phyloP scores from a whole-genome alignment of 495 filamentous ascomycete species.

The Penicillium steckii region DNA sequence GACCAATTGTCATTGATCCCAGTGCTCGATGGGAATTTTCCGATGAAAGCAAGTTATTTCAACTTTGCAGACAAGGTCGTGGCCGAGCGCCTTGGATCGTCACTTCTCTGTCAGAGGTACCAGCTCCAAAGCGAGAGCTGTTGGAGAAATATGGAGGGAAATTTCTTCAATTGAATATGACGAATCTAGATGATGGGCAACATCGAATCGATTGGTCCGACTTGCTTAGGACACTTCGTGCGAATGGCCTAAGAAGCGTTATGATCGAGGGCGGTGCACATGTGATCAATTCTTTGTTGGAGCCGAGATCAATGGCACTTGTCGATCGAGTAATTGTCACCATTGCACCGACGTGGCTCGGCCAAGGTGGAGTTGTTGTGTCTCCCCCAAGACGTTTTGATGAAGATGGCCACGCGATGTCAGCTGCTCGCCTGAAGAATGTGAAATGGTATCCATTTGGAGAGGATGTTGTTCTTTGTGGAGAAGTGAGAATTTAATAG shows the following conservation, averaged over 20 bases:
- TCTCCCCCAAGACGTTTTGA: constrained; percentile 51
- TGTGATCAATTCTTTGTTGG: constrained; percentile 75
- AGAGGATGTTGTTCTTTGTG: constrained; percentile 76
- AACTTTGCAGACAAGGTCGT: constrained; percentile 56
- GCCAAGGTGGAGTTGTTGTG: constrained; percentile 73
- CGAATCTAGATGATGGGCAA: constrained; percentile 5
- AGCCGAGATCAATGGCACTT: constrained; percentile 48
- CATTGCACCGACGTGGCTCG: constrained; percentile 82
- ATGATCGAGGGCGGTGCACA: constrained; percentile 87
- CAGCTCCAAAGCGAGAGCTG: constrained; percentile 27
- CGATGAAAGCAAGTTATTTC: constrained; percentile 59
- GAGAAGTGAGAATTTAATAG: constrained; percentile 40
- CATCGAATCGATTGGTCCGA: constrained; percentile 56
- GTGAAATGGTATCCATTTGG: constrained; percentile 76
- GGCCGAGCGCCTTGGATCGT: constrained; percentile 73
- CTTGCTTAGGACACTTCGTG: constrained; percentile 52
- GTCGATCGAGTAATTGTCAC: constrained; percentile 79
- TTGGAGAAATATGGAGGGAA: constrained; percentile 46
- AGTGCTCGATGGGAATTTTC: constrained; percentile 61
- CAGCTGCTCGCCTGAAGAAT: constrained; percentile 59
- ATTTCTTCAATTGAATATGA: constrained; percentile 35
- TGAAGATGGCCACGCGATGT: constrained; percentile 41
- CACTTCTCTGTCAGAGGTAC: constrained; percentile 31
- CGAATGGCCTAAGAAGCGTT: constrained; percentile 64
- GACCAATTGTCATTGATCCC: constrained; percentile 80